phyloP scores from a whole-genome alignment of 768 basidiomycete species.

The Lentinus brumalis region DNA sequence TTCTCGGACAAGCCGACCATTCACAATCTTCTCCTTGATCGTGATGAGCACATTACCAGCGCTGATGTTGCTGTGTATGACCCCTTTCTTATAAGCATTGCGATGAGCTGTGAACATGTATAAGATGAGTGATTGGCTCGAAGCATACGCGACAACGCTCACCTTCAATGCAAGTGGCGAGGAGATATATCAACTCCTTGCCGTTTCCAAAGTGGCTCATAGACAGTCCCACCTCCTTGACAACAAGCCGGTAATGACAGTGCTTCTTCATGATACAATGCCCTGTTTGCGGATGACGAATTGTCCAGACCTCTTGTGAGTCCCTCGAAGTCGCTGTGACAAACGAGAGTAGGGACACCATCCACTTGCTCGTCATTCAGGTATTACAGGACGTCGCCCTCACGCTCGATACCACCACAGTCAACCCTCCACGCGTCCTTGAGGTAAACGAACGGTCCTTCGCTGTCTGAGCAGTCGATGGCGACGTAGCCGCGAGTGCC shows the following conservation, averaged over 20 bases:
- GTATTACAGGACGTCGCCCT: conserved; percentile 1
- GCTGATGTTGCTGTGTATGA: conserved; percentile 13
- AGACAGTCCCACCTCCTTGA: conserved; percentile 2
- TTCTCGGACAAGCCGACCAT: not conserved
- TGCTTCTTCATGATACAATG: not conserved
- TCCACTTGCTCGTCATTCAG: conserved; percentile 1
- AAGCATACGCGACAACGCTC: not conserved
- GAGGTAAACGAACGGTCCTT: not conserved
- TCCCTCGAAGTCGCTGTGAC: conserved; percentile 1
- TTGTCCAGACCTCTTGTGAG: not conserved
- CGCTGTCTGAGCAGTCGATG: not conserved
- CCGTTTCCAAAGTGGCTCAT: not conserved
- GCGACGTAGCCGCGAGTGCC: conserved; percentile 1
- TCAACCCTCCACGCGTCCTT: conserved; percentile 10
- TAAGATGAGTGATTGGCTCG: not conserved
- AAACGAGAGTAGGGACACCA: not conserved
- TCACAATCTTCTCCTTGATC: not conserved
- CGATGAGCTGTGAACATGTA: not conserved
- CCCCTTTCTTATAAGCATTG: not conserved
- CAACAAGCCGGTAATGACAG: conserved; percentile 9
- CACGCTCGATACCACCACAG: not conserved
- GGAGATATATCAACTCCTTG: not conserved
- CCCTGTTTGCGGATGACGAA: not conserved
- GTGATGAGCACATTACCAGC: conserved; percentile 9
- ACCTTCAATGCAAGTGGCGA: not conserved